phyloP scores from a whole-genome alignment of 495 filamentous ascomycete genomes.

The Echria macrotheca region DNA sequence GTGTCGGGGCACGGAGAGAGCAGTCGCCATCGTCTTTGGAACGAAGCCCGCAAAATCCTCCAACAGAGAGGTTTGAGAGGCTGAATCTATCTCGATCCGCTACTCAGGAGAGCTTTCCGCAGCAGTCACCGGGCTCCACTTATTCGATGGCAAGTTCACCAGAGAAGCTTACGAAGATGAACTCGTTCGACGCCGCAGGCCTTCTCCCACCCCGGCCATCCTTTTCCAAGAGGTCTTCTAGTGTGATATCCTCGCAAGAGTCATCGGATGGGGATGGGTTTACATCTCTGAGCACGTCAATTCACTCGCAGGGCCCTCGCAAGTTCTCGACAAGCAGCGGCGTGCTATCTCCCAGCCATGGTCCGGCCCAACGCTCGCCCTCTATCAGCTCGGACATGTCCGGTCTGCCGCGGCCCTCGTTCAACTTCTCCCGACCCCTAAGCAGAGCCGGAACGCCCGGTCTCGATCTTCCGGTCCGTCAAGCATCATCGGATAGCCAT shows the following conservation, averaged over 20 bases:
- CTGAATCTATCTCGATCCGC: conserved; percentile 8
- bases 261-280: conserved; percentile 34
- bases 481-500: conserved; percentile 57
- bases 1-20: conserved; percentile 39
- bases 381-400: conserved; percentile 75
- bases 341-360: conserved; percentile 51
- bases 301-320: conserved; percentile 40
- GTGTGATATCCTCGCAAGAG: conserved; percentile 41
- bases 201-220: conserved; percentile 41
- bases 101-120: conserved; percentile 17
- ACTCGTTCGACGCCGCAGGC: conserved; percentile 33
- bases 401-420: conserved; percentile 62
- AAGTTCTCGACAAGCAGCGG: conserved; percentile 65
- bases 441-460: conserved; percentile 70
- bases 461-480: conserved; percentile 51
- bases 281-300: conserved; percentile 33
- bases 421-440: conserved; percentile 89
- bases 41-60: conserved; percentile 2
- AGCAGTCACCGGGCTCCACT: conserved; percentile 19
- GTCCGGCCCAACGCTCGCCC: conserved; percentile 62
- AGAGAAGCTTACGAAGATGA: conserved; percentile 33
- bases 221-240: conserved; percentile 43
- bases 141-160: conserved; percentile 27
- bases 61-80: neutral
- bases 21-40: conserved; percentile 37